A percentile compares a stretch with the other conserved stretches of the same genome.
Evolutionary conservation across 805 yeast genomes (phyloP).

Genomic region (Tetrapisispora arboricola): DNA sequence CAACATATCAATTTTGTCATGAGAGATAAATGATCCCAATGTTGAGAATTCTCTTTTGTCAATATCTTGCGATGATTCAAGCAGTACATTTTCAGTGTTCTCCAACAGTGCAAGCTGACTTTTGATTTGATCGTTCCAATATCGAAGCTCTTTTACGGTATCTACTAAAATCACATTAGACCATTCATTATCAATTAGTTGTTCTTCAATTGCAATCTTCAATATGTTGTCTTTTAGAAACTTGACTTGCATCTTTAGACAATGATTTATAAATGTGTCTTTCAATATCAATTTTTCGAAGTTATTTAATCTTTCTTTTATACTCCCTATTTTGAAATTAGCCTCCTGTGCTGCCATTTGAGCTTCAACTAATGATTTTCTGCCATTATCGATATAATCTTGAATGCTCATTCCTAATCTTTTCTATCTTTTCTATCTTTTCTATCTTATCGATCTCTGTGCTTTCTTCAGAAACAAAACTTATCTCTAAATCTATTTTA

Average conservation of each 20-base stretch:
- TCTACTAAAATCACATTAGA: constrained; percentile 14
- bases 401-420: constrained; percentile 3
- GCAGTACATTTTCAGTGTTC: constrained; percentile 29
- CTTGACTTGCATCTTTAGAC: constrained; percentile 39
- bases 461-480: too few relatives aligned
- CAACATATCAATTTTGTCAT: constrained; percentile 25
- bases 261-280: constrained; percentile 34
- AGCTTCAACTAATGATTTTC: constrained; percentile 38
- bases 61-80: background rate
- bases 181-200: constrained; percentile 18
- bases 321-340: constrained; percentile 30
- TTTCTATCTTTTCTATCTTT: background rate
- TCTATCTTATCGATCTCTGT: too few relatives aligned
- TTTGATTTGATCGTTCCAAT: constrained; percentile 29
- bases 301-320: constrained; percentile 8
- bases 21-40: constrained; percentile 41
- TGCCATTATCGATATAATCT: constrained; percentile 38
- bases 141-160: constrained; percentile 15
- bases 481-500: too few relatives aligned
- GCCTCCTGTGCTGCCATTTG: constrained; percentile 45
- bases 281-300: background rate
- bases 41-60: constrained; percentile 8
- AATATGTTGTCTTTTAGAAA: constrained; percentile 29
- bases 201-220: constrained; percentile 25
- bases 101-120: constrained; percentile 28